These are phyloP conservation scores for Cytospora piceicola DNA, from an alignment of 2,329 filamentous ascomycete species.

Conservation along the genomic window DNA sequence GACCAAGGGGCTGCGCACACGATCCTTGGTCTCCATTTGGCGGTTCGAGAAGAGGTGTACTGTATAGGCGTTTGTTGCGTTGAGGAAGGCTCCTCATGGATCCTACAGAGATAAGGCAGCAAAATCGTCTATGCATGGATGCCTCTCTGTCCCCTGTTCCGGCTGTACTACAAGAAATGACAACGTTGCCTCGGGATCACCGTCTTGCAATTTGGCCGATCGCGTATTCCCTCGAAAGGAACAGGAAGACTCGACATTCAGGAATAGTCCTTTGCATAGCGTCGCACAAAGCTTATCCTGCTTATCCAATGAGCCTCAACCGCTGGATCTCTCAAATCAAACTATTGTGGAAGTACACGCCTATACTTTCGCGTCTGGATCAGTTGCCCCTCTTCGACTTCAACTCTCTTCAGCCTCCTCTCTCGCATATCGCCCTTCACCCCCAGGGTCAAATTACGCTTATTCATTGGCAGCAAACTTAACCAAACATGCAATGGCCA, in stretches of 20 bases:
- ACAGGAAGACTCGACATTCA: background rate
- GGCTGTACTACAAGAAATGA: too few species aligned
- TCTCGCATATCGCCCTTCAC: slow-evolving; percentile 39
- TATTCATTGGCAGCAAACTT: background rate
- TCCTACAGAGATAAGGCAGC: too few species aligned
- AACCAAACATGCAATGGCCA: background rate
- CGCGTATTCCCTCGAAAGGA: too few species aligned
- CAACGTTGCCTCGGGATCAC: too few species aligned
- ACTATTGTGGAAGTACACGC: background rate
- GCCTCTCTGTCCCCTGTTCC: too few species aligned
- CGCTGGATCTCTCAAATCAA: background rate
- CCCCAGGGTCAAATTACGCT: slow-evolving; percentile 41
- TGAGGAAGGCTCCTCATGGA: too few species aligned
- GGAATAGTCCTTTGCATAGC: background rate
- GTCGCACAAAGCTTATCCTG: background rate
- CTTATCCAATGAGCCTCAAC: background rate
- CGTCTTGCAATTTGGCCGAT: too few species aligned
- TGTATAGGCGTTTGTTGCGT: too few species aligned
- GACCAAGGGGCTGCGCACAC: too few species aligned
- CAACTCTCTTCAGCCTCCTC: slow-evolving; percentile 33
- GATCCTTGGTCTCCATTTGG: too few species aligned
- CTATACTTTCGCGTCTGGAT: background rate
- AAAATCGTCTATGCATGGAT: too few species aligned
- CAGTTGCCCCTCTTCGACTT: background rate
- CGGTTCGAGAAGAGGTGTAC: too few species aligned